phyloP scores from a whole-genome alignment of 345 rosid genomes.

The Eutrema yunnanense region DNA sequence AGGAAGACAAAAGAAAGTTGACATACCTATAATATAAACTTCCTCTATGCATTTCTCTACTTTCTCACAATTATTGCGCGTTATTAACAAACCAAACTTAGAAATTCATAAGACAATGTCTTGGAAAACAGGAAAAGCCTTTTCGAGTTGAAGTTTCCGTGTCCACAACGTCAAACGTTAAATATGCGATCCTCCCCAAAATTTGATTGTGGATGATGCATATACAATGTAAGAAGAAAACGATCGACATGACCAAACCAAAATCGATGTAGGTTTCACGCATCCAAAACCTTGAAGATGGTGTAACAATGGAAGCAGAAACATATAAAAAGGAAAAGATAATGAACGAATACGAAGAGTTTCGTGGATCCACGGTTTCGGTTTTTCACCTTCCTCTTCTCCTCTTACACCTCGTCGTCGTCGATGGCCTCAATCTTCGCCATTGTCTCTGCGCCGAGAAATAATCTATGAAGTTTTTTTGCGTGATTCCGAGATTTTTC shows the following conservation, averaged over 20 bases:
- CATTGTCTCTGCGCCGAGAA: not conserved
- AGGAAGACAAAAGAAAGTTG: not conserved
- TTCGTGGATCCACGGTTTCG: conserved; percentile 59
- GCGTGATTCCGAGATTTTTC: conserved; percentile 5
- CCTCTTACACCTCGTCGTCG: conserved; percentile 10
- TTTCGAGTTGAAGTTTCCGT: not conserved
- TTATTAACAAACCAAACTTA: not conserved
- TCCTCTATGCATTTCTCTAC: not conserved
- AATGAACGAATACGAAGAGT: conserved; percentile 66
- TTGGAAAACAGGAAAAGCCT: not conserved
- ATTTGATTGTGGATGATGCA: conserved; percentile 32
- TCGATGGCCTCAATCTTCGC: conserved; percentile 17
- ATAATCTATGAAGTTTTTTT: not conserved
- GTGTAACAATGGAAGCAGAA: conserved; percentile 61
- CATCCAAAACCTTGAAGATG: conserved; percentile 43
- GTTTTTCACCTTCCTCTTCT: conserved; percentile 25
- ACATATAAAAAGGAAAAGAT: conserved; percentile 62
- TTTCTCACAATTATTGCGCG: not conserved
- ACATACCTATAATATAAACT: not conserved
- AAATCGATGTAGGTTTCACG: conserved; percentile 30
- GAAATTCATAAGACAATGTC: not conserved
- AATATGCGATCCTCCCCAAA: not conserved
- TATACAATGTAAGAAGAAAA: conserved; percentile 40
- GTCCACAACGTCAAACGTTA: not conserved
- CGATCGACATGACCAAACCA: conserved; percentile 31